Conservation (phyloP, 2,329 filamentous ascomycete genomes). For the Fusarium sp. region DNA sequence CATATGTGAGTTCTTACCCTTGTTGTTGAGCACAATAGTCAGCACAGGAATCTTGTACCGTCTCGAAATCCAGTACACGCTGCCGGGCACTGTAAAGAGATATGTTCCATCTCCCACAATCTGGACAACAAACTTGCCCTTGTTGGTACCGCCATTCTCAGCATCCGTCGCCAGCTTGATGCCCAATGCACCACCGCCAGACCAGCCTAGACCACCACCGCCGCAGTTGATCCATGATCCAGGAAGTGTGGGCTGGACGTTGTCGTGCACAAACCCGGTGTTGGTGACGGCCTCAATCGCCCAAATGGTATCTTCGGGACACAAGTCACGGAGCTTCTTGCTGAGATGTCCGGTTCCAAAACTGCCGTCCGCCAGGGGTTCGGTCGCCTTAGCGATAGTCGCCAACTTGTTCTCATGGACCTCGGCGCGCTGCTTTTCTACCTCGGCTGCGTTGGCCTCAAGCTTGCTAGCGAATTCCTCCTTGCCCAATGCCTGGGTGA, state of each 20-base stretch:
- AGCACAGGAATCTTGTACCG: conserved; percentile 69
- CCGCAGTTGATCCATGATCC: conserved; percentile 87
- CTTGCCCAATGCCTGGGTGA: conserved; percentile 73
- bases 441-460: conserved; percentile 30
- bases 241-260: conserved; percentile 76
- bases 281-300: conserved; percentile 85
- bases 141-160: conserved; percentile 59
- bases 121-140: conserved; percentile 67
- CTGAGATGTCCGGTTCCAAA: conserved; percentile 60
- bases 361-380: conserved; percentile 71
- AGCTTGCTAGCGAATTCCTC: conserved; percentile 60
- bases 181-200: conserved; percentile 80
- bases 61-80: conserved; percentile 69
- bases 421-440: conserved; percentile 65
- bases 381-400: conserved; percentile 69
- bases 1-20: conserved; percentile 55
- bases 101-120: conserved; percentile 72
- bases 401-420: conserved; percentile 72
- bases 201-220: conserved; percentile 86
- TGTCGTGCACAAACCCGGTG: conserved; percentile 76
- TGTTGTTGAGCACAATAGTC: conserved; percentile 71
- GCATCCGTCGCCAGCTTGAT: conserved; percentile 77
- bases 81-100: conserved; percentile 68
- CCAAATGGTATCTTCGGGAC: conserved; percentile 74
- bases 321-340: conserved; percentile 51